These are phyloP conservation scores for Chytriomyces sp. DNA, from an alignment of 192 early-diverging fungal species.

Conservation along the genomic window DNA sequence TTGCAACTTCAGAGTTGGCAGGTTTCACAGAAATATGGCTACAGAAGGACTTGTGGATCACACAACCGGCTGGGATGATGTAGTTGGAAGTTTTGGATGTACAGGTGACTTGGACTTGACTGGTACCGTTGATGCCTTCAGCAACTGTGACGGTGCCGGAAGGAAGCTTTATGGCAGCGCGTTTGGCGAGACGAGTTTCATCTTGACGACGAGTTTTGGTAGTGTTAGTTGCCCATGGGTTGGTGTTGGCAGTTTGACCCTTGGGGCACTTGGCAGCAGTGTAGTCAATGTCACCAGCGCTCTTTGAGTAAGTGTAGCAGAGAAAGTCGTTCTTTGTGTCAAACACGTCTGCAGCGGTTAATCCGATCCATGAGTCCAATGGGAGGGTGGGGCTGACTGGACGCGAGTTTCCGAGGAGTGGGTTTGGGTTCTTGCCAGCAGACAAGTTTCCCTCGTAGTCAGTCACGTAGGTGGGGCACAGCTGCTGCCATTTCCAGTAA, in stretches of 20 bases:
- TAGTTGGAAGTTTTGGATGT: not conserved
- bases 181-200: not conserved
- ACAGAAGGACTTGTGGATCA: no score
- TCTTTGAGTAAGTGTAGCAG: constrained; percentile 10
- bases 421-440: not conserved
- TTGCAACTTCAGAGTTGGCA: no score
- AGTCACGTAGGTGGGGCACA: constrained; percentile 16
- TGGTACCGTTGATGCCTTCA: not conserved
- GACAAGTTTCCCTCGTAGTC: constrained; percentile 30
- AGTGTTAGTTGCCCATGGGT: not conserved
- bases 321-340: constrained; percentile 7
- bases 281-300: constrained; percentile 5
- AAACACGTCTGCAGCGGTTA: constrained; percentile 1
- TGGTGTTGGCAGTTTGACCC: not conserved
- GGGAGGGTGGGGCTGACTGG: not conserved
- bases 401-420: not conserved
- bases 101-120: not conserved
- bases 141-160: not conserved
- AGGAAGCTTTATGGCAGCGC: not conserved
- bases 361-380: constrained; percentile 5
- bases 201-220: not conserved
- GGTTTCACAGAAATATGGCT: no score
- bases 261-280: not conserved
- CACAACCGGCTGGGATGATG: not conserved
- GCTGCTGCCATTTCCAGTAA: constrained; percentile 41